Percentiles rank a stretch among this genome's conserved stretches.
Conservation (phyloP, 345 rosid species). For the Populus davidiana region DNA sequence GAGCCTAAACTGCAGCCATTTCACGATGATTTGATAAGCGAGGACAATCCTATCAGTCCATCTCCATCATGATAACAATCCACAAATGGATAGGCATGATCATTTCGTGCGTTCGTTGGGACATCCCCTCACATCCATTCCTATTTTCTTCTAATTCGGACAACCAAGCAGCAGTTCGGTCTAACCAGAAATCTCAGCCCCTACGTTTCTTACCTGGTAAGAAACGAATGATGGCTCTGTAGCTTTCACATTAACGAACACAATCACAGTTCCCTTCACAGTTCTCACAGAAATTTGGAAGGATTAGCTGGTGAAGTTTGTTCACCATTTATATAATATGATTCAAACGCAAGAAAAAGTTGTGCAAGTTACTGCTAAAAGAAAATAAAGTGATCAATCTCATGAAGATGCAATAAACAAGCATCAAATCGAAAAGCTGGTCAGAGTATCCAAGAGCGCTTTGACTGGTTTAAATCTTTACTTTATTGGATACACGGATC, state of each 20-base stretch:
- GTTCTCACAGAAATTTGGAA: background rate
- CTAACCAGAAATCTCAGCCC: background rate
- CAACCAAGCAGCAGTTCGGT: too few species aligned
- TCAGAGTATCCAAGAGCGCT: slow-evolving; percentile 39
- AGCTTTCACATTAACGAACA: background rate
- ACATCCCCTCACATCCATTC: too few species aligned
- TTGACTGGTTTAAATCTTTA: background rate
- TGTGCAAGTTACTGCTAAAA: background rate
- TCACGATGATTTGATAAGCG: too few species aligned
- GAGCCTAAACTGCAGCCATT: too few species aligned
- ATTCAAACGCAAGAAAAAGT: too few species aligned
- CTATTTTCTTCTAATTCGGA: background rate
- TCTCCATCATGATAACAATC: too few species aligned
- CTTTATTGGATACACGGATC: background rate
- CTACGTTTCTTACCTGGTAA: background rate
- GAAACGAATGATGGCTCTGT: background rate
- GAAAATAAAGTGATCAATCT: slow-evolving; percentile 4
- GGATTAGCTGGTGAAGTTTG: too few species aligned
- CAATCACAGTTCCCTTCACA: background rate
- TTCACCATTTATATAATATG: too few species aligned
- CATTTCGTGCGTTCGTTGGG: too few species aligned
- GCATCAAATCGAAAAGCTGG: slow-evolving; percentile 14
- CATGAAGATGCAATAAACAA: slow-evolving; percentile 4
- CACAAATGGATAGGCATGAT: too few species aligned
- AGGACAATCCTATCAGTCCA: too few species aligned